Conservation (phyloP, 257 asterid species). For the Knoxia roxburghii region DNA sequence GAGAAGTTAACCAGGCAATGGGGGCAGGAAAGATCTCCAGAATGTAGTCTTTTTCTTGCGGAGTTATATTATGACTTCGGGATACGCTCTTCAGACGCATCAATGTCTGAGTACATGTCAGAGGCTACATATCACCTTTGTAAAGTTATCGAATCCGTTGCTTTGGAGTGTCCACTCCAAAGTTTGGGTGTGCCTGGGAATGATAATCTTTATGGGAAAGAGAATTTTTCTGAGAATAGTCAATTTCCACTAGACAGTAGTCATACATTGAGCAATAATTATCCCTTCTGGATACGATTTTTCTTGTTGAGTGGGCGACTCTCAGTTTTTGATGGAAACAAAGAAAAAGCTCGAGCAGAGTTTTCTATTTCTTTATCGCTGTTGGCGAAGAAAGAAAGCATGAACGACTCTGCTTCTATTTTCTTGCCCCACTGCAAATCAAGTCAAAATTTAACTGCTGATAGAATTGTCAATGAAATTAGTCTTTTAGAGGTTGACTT, state of each 20-base stretch:
- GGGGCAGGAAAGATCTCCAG: conserved; percentile 79
- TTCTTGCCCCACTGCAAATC: conserved; percentile 77
- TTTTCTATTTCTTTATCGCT: conserved; percentile 56
- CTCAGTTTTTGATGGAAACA: conserved; percentile 70
- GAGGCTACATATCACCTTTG: conserved; percentile 88
- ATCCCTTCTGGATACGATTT: conserved; percentile 84
- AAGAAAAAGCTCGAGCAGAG: conserved; percentile 66
- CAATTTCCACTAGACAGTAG: conserved; percentile 24
- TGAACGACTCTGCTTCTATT: conserved; percentile 37
- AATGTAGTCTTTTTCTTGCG: conserved; percentile 81
- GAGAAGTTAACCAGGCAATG: conserved; percentile 80
- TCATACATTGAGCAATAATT: conserved; percentile 39
- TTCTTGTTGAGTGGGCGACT: conserved; percentile 86
- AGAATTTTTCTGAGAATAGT: conserved; percentile 30
- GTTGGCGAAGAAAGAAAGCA: conserved; percentile 45
- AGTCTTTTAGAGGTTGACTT: conserved; percentile 71
- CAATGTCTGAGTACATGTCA: conserved; percentile 44
- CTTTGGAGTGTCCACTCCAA: conserved; percentile 57
- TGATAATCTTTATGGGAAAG: conserved; percentile 26
- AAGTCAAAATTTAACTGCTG: conserved; percentile 50
- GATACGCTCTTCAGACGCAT: conserved; percentile 47
- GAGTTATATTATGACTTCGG: conserved; percentile 88
- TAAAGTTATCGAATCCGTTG: conserved; percentile 76
- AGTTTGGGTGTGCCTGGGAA: conserved; percentile 28
- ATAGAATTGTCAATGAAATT: conserved; percentile 66